These are phyloP conservation scores for Clathrospora elynae DNA, from an alignment of 2,329 filamentous ascomycete species.

Conservation along the genomic window DNA sequence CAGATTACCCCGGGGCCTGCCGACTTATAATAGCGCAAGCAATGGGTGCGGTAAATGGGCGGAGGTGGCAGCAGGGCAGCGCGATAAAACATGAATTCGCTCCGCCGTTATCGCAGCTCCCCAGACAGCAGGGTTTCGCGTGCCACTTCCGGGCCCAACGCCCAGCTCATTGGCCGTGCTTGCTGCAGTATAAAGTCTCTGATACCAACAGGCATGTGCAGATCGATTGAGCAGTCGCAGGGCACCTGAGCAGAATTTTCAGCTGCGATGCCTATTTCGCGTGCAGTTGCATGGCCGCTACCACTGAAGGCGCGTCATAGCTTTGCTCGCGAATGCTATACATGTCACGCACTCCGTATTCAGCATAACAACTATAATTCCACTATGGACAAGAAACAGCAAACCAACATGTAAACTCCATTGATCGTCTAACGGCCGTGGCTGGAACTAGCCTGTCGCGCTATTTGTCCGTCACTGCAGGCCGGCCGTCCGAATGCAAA, in stretches of 20 bases:
- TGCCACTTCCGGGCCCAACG: background rate
- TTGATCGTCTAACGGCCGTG: constrained; percentile 40
- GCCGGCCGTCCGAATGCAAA: constrained; percentile 41
- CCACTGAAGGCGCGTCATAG: no score
- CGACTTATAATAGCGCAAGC: constrained; percentile 20
- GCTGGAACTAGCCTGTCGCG: constrained; percentile 28
- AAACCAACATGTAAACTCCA: constrained; percentile 39
- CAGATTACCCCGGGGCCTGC: constrained; percentile 12
- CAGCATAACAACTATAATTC: constrained; percentile 18
- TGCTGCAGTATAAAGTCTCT: background rate
- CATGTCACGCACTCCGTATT: no score
- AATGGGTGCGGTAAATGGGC: constrained; percentile 22
- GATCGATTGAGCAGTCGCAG: background rate
- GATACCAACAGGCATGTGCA: no score
- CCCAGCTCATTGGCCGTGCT: background rate
- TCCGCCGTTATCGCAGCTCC: constrained; percentile 20
- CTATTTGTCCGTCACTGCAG: constrained; percentile 33
- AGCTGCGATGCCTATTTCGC: background rate
- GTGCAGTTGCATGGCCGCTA: constrained; percentile 1
- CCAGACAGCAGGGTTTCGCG: constrained; percentile 11
- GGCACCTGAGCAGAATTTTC: constrained; percentile 6
- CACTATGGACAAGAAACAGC: constrained; percentile 31
- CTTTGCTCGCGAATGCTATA: no score
- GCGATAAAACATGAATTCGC: constrained; percentile 40
- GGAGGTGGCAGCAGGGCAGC: constrained; percentile 21